phyloP scores from a whole-genome alignment of 441 rosid species.

The Codiaeum variegatum region DNA sequence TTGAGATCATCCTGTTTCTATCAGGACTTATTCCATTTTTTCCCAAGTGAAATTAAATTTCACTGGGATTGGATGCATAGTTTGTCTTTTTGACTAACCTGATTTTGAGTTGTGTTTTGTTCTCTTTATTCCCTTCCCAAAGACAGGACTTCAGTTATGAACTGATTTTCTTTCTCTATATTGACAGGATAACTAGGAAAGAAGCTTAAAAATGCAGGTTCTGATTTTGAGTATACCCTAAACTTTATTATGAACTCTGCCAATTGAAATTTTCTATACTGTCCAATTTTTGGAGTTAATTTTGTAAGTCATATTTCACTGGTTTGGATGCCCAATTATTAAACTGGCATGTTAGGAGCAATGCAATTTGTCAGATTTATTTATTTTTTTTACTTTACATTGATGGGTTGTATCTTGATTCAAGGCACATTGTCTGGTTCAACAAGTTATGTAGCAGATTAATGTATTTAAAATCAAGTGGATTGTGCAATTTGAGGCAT shows the following conservation, averaged over 20 bases:
- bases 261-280: background rate
- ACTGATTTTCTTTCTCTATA: slow-evolving; percentile 7
- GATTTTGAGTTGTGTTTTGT: background rate
- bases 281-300: slow-evolving; percentile 3
- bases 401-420: slow-evolving; percentile 12
- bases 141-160: background rate
- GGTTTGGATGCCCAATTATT: background rate
- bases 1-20: background rate
- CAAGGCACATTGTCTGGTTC: background rate
- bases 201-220: slow-evolving; percentile 56
- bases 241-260: background rate
- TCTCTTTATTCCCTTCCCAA: background rate
- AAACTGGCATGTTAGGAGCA: slow-evolving; percentile 16
- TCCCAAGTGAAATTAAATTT: background rate
- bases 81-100: background rate
- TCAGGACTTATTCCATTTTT: background rate
- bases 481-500: background rate
- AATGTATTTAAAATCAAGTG: slow-evolving; percentile 8
- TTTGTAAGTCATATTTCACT: background rate
- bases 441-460: slow-evolving; percentile 1
- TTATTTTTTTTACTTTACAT: slow-evolving; percentile 7
- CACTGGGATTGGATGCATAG: background rate
- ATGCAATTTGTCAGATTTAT: background rate
- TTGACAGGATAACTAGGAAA: slow-evolving; percentile 85
- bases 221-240: slow-evolving; percentile 18